phyloP scores from a whole-genome alignment of 768 basidiomycete genomes.

The Suillus discolor region DNA sequence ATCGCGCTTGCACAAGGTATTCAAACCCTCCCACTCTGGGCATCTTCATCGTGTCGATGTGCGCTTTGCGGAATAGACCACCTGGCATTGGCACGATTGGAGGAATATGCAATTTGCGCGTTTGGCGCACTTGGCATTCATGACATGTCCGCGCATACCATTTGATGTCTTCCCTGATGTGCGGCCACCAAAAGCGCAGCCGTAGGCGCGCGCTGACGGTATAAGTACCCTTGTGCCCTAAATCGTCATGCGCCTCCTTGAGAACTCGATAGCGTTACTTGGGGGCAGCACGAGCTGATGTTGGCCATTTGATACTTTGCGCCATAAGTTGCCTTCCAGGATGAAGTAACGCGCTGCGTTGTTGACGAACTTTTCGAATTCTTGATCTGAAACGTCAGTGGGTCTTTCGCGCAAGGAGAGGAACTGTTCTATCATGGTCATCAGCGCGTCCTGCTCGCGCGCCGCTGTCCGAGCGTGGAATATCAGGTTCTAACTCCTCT shows the following conservation, averaged over 20 bases:
- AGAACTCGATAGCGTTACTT: neutral
- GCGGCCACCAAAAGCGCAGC: neutral
- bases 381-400: too few species aligned
- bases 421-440: too few species aligned
- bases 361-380: neutral
- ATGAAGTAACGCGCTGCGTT: neutral
- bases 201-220: neutral
- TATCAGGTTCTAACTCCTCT: too few species aligned
- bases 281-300: neutral
- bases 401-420: too few species aligned
- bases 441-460: too few species aligned
- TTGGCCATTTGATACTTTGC: accelerated
- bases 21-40: neutral
- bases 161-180: neutral
- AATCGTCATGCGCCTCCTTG: neutral
- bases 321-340: neutral
- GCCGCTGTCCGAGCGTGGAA: too few species aligned
- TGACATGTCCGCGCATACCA: neutral
- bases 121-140: neutral
- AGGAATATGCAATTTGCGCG: neutral
- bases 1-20: slow-evolving; percentile 22
- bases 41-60: slow-evolving; percentile 10
- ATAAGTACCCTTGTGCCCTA: slow-evolving; percentile 9
- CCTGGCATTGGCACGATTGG: neutral
- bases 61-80: neutral